Evolutionary conservation across 371 early-diverging fungal species (phyloP).

Genomic region (Mucor irregularis): DNA sequence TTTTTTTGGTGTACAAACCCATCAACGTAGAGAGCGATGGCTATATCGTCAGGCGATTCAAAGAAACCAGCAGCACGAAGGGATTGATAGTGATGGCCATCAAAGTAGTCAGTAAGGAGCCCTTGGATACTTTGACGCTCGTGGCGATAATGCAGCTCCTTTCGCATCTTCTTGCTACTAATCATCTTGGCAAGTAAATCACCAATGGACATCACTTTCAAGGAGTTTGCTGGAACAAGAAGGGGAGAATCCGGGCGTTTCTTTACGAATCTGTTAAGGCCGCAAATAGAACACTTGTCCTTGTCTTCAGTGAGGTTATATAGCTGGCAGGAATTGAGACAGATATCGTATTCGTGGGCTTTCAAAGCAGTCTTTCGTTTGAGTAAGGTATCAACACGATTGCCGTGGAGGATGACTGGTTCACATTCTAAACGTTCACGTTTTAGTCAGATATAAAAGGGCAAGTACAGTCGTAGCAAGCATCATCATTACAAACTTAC

Average conservation of each 20-base stretch:
- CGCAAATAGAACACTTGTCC: too few relatives aligned
- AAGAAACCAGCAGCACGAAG: background rate
- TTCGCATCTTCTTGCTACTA: background rate
- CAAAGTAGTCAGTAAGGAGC: background rate
- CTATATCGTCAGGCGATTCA: background rate
- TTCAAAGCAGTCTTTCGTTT: background rate
- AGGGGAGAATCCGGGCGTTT: background rate
- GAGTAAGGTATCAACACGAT: background rate
- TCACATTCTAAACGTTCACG: background rate
- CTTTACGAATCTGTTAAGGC: background rate
- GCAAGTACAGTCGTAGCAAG: too few relatives aligned
- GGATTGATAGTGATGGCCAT: background rate
- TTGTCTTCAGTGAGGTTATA: background rate
- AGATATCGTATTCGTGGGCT: background rate
- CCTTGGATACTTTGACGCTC: background rate
- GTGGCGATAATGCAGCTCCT: background rate
- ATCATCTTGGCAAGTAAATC: background rate
- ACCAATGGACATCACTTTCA: constrained; percentile 3
- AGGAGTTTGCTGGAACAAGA: background rate
- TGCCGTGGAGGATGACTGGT: background rate
- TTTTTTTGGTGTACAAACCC: constrained; percentile 5
- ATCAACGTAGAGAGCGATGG: background rate
- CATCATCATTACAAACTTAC: too few relatives aligned
- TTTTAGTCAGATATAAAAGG: too few relatives aligned
- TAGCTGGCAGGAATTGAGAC: background rate